Conservation (phyloP, 768 basidiomycete species). For the Lactarius hatsudake region DNA sequence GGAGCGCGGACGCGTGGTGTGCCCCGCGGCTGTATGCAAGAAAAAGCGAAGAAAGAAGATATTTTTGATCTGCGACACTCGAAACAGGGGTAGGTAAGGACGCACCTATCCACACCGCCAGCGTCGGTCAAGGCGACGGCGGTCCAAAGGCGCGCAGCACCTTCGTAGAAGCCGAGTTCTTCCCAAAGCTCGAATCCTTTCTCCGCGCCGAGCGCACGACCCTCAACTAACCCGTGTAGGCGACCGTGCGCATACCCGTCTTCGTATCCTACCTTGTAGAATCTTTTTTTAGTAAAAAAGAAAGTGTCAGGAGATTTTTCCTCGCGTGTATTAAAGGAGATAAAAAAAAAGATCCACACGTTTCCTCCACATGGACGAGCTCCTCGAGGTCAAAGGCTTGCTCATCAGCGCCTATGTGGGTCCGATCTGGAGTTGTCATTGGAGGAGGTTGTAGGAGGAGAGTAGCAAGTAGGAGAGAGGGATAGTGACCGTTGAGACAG, state of each 20-base stretch:
- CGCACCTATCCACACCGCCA: slow-evolving; percentile 49
- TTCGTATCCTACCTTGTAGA: slow-evolving; percentile 74
- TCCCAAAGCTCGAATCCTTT: slow-evolving; percentile 98
- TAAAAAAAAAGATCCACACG: slow-evolving; percentile 26
- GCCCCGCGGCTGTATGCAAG: slow-evolving; percentile 46
- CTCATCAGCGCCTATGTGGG: neutral
- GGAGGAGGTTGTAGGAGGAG: neutral
- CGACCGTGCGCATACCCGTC: slow-evolving; percentile 83
- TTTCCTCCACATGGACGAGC: slow-evolving; percentile 34
- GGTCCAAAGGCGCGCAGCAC: slow-evolving; percentile 73
- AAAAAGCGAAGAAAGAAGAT: neutral
- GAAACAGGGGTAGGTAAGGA: slow-evolving; percentile 22
- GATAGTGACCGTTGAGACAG: neutral
- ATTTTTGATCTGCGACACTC: slow-evolving; percentile 11
- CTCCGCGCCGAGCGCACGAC: slow-evolving; percentile 80
- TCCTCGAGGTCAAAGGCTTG: slow-evolving; percentile 33
- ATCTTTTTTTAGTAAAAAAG: slow-evolving; percentile 51
- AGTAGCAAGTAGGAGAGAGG: neutral
- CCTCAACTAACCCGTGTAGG: slow-evolving; percentile 89
- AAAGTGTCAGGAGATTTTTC: neutral
- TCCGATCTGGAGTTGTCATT: slow-evolving; percentile 9
- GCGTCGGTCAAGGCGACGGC: slow-evolving; percentile 43
- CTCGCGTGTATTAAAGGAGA: neutral
- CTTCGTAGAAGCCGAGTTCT: slow-evolving; percentile 92
- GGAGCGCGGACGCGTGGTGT: slow-evolving; percentile 65